These are phyloP conservation scores for Boechera divaricarpa DNA, from an alignment of 345 rosid species.

Conservation along the genomic window DNA sequence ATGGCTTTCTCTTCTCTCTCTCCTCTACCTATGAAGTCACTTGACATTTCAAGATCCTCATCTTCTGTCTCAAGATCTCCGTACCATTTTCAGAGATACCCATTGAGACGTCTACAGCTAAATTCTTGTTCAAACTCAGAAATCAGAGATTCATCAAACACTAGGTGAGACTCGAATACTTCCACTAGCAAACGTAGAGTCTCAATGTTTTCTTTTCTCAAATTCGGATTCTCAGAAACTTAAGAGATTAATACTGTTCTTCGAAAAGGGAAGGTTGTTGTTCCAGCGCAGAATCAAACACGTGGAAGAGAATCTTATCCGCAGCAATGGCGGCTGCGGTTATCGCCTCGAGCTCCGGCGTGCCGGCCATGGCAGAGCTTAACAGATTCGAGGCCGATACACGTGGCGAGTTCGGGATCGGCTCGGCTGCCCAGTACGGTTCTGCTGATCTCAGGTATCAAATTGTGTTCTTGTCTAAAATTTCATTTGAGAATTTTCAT, in stretches of 20 bases:
- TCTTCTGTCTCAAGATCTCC: conserved; percentile 29
- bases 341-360: conserved; percentile 54
- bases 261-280: conserved; percentile 57
- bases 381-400: conserved; percentile 84
- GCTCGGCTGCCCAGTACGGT: conserved; percentile 93
- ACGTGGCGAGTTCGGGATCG: conserved; percentile 90
- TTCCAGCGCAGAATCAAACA: conserved; percentile 42
- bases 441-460: conserved; percentile 79
- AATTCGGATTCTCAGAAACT: neutral
- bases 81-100: conserved; percentile 23
- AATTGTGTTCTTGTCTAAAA: conserved; percentile 12
- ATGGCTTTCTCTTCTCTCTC: conserved; percentile 46
- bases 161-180: conserved; percentile 33
- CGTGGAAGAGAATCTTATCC: conserved; percentile 64
- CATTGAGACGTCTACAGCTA: conserved; percentile 37
- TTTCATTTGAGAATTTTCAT: neutral
- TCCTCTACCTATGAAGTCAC: conserved; percentile 38
- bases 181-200: neutral
- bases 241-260: too few relatives aligned
- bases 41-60: conserved; percentile 32
- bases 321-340: conserved; percentile 66
- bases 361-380: conserved; percentile 81
- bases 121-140: conserved; percentile 21
- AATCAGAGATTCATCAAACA: conserved; percentile 30
- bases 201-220: neutral